Evolutionary conservation across 2,329 filamentous ascomycete genomes (phyloP).

Genomic region (Sordariomycetes sp.): DNA sequence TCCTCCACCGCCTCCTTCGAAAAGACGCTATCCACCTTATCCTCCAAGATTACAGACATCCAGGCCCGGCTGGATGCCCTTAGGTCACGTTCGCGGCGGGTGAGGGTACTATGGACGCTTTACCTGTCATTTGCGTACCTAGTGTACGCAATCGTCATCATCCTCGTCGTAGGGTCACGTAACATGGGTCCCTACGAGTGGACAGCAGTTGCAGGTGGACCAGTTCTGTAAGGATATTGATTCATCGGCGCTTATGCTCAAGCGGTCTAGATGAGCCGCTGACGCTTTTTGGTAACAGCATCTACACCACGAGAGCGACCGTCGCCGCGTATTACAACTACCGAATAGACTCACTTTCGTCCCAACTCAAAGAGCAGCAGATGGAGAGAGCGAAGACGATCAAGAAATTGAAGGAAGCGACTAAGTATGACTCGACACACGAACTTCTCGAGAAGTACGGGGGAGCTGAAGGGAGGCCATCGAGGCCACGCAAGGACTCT

Average conservation of each 20-base stretch:
- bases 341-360: conserved; percentile 57
- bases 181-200: conserved; percentile 70
- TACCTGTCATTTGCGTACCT: conserved; percentile 88
- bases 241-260: not conserved
- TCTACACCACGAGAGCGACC: conserved; percentile 58
- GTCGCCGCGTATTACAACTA: conserved; percentile 67
- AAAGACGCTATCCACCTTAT: conserved; percentile 72
- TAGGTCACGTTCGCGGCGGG: conserved; percentile 59
- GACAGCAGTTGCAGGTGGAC: conserved; percentile 63
- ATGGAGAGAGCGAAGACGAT: conserved; percentile 77
- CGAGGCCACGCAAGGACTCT: not conserved
- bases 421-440: conserved; percentile 90
- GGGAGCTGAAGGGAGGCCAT: conserved; percentile 38
- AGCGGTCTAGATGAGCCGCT: not conserved
- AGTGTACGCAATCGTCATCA: conserved; percentile 67
- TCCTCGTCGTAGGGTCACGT: conserved; percentile 72
- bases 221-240: conserved; percentile 48
- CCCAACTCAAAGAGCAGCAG: conserved; percentile 60
- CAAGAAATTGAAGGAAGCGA: conserved; percentile 85
- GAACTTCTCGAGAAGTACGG: conserved; percentile 92
- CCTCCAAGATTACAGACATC: conserved; percentile 66
- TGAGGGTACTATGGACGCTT: conserved; percentile 77
- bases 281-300: conserved; percentile 32
- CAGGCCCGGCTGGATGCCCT: conserved; percentile 61
- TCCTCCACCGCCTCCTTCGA: conserved; percentile 87